Percentiles rank a stretch among this genome's conserved stretches.
phyloP scores from a whole-genome alignment of 1,139 yeast species.

The Starmera stellimalicola region DNA sequence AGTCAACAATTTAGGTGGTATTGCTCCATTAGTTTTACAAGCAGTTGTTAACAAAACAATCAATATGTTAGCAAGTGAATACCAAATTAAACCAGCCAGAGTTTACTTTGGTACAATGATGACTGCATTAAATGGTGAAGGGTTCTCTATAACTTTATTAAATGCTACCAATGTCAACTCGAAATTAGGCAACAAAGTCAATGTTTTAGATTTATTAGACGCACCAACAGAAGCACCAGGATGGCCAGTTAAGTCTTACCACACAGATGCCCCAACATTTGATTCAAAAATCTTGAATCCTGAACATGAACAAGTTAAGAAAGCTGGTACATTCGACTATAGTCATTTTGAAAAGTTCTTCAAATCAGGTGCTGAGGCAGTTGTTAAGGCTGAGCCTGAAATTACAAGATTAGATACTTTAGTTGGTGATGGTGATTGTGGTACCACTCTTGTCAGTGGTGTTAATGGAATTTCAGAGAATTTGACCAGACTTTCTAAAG shows the following conservation, averaged over 20 bases:
- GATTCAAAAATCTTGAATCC: conserved; percentile 27
- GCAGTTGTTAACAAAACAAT: conserved; percentile 47
- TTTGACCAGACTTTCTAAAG: conserved; percentile 34
- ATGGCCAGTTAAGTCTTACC: conserved; percentile 42
- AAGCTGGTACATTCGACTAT: conserved; percentile 28
- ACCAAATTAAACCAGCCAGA: conserved; percentile 55
- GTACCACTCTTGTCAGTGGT: conserved; percentile 80
- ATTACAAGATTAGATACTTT: conserved; percentile 79
- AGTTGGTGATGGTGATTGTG: conserved; percentile 98
- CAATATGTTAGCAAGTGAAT: conserved; percentile 33
- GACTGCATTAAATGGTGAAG: conserved; percentile 87
- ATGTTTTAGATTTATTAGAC: conserved; percentile 47
- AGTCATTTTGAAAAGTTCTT: conserved; percentile 26
- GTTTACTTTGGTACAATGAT: conserved; percentile 67
- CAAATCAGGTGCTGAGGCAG: conserved; percentile 39
- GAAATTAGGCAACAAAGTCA: conserved; percentile 23
- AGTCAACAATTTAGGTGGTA: conserved; percentile 79
- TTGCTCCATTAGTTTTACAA: conserved; percentile 65
- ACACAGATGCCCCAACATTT: conserved; percentile 20
- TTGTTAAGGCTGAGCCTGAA: conserved; percentile 57
- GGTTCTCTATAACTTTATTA: conserved; percentile 71
- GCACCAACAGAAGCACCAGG: conserved; percentile 72
- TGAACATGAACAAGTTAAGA: conserved; percentile 29
- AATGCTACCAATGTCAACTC: conserved; percentile 47
- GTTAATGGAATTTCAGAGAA: conserved; percentile 61